Evolutionary conservation across 2,329 filamentous ascomycete genomes (phyloP).

Genomic region (Fusarium setosum): DNA sequence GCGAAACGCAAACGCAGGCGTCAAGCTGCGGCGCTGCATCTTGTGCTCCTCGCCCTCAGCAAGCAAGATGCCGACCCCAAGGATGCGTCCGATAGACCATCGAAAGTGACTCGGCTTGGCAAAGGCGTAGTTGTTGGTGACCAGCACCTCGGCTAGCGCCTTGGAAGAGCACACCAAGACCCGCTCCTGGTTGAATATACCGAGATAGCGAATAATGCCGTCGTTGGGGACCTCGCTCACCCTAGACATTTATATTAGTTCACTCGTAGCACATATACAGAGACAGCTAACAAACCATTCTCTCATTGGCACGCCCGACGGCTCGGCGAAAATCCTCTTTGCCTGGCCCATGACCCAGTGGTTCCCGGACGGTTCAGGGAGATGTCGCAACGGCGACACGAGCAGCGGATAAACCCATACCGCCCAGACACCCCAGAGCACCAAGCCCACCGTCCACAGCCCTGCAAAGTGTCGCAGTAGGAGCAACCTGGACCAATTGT

Average conservation of each 20-base stretch:
- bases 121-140: slow-evolving; percentile 77
- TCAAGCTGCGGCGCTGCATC: slow-evolving; percentile 80
- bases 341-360: slow-evolving; percentile 64
- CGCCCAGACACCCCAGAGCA: slow-evolving; percentile 53
- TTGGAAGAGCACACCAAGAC: slow-evolving; percentile 72
- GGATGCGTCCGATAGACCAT: slow-evolving; percentile 67
- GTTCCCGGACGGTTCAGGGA: slow-evolving; percentile 57
- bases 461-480: slow-evolving; percentile 49
- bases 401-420: slow-evolving; percentile 61
- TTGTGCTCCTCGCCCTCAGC: slow-evolving; percentile 94
- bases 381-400: slow-evolving; percentile 60
- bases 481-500: slow-evolving; percentile 44
- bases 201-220: slow-evolving; percentile 75
- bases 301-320: slow-evolving; percentile 57
- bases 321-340: slow-evolving; percentile 49
- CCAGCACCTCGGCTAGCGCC: slow-evolving; percentile 76
- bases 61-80: slow-evolving; percentile 79
- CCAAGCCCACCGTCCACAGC: slow-evolving; percentile 50
- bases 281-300: slow-evolving; percentile 56
- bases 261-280: not conserved
- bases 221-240: slow-evolving; percentile 71
- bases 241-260: slow-evolving; percentile 57
- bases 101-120: slow-evolving; percentile 69
- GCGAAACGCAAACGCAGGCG: slow-evolving; percentile 86
- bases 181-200: slow-evolving; percentile 71